A percentile compares a stretch with the other conserved stretches of the same genome.
phyloP scores from a whole-genome alignment of 306 rosid genomes.

The Quercus engelmannii region DNA sequence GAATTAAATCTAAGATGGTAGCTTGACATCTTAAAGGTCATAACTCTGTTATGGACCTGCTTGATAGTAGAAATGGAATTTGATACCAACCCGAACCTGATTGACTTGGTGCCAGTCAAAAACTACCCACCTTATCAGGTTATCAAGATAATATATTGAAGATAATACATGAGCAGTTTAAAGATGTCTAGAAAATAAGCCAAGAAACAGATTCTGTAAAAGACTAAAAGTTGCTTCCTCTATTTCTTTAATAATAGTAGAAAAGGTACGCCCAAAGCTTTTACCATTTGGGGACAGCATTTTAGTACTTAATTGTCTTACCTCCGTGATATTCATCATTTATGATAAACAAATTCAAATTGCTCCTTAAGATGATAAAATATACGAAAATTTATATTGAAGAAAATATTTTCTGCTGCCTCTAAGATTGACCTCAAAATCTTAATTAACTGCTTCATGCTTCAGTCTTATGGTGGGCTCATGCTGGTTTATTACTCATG shows the following conservation, averaged over 20 bases:
- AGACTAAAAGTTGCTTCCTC: not conserved
- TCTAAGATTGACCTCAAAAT: not conserved
- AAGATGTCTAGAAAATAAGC: not conserved
- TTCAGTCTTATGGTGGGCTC: not conserved
- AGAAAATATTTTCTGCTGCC: not conserved
- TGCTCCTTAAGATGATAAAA: not conserved
- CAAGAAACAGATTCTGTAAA: not conserved
- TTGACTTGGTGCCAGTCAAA: too few species aligned
- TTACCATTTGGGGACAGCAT: not conserved
- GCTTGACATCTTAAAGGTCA: not conserved
- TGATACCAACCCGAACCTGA: too few species aligned
- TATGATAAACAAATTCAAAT: not conserved
- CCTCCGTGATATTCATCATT: not conserved
- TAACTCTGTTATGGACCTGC: not conserved
- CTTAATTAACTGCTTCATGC: not conserved
- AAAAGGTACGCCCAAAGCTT: not conserved
- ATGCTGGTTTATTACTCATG: not conserved
- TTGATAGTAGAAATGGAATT: not conserved
- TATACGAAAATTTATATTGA: not conserved
- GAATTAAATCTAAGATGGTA: not conserved
- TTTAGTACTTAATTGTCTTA: not conserved
- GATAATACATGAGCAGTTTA: not conserved
- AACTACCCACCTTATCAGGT: not conserved
- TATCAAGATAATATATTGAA: not conserved
- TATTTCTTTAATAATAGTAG: not conserved